Conservation (phyloP, 2,329 filamentous ascomycete genomes). For the Aspergillus awamori region DNA sequence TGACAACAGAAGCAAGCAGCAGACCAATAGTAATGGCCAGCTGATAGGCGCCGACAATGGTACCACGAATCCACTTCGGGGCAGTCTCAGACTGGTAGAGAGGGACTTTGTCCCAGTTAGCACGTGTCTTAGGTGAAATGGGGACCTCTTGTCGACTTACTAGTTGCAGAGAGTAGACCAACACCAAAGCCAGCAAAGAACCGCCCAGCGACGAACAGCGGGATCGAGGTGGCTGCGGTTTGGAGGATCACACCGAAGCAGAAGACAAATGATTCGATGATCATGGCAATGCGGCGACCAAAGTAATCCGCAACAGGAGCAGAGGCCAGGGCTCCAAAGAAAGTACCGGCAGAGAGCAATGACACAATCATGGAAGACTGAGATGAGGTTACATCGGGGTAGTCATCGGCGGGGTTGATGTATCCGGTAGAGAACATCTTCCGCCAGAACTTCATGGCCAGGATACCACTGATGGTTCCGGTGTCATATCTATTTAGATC, state of each 20-base stretch:
- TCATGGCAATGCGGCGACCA: slow-evolving; percentile 49
- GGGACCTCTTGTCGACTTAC: slow-evolving; percentile 51
- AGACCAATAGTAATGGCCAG: slow-evolving; percentile 80
- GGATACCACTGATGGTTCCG: slow-evolving; percentile 57
- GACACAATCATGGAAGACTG: slow-evolving; percentile 64
- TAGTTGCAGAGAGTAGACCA: slow-evolving; percentile 75
- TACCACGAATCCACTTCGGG: slow-evolving; percentile 73
- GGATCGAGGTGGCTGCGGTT: slow-evolving; percentile 33
- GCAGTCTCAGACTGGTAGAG: slow-evolving; percentile 81
- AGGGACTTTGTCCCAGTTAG: slow-evolving; percentile 27
- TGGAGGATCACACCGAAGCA: slow-evolving; percentile 41
- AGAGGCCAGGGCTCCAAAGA: slow-evolving; percentile 71
- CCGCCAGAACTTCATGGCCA: slow-evolving; percentile 53
- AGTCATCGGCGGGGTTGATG: slow-evolving; percentile 39
- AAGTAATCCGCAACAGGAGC: slow-evolving; percentile 58
- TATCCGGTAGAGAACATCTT: slow-evolving; percentile 38
- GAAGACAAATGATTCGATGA: slow-evolving; percentile 37
- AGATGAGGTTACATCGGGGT: slow-evolving; percentile 58
- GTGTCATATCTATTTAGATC: slow-evolving; percentile 49
- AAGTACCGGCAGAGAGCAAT: slow-evolving; percentile 73
- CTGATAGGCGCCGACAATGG: slow-evolving; percentile 76
- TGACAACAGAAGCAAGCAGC: slow-evolving; percentile 71
- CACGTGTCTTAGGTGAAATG: neutral
- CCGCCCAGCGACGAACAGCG: slow-evolving; percentile 52
- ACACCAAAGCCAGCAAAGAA: slow-evolving; percentile 61